Evolutionary conservation across 192 early-diverging fungal genomes (phyloP), one percentile per base, ranked within the genome.

Genomic region (Linderina pennispora): DNA sequence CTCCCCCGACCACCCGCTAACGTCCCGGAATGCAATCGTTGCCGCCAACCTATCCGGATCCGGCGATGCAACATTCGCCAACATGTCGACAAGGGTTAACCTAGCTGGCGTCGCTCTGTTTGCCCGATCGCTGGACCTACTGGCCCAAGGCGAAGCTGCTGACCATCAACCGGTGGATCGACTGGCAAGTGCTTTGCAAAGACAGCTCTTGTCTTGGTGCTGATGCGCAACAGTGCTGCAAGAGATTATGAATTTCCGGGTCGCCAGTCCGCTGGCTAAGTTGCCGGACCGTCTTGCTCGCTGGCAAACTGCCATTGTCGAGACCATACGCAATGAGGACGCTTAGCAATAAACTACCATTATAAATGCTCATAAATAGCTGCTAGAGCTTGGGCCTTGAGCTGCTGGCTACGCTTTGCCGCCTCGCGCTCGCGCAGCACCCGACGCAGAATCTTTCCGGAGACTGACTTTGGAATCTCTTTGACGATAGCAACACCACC

Each of bases 101-200:
- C 31, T 50, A 0, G 15, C 18, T 10, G 25, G 22, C 3, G n/a
- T 50, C 6, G 45, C 49, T 13, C 31, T 62, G 3, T 62, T 62
- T 36, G 18, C 59, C 1, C 24, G 59, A 4, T 32, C 50, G 1
- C 16, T 62, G 41, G n/a, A 26, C 9, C 11, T 62, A 54, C 23
- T 62, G 59, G 59, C 59, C 59, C 1, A 48, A 54, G 10, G 51
- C 59, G 6, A 16, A 39, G 21, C 25, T 20, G n/a, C 8, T 62
- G 3, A 44, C 44, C 11, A 38, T 62, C 7, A 45, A 62, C 18
- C n/a, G 26, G 26, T 62, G 59, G 59, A 54, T 62, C 31, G 52
- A 48, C 7, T n/a, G 31, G 25, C 34, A 36, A 25, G 9, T 62
- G 59, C 23, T 33, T 8, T 23, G 59, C 59, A 9, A 20, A 49